These are phyloP conservation scores for Globisporangium megalacanthum DNA, from an alignment of 352 stramenopile genomes.

Conservation along the genomic window DNA sequence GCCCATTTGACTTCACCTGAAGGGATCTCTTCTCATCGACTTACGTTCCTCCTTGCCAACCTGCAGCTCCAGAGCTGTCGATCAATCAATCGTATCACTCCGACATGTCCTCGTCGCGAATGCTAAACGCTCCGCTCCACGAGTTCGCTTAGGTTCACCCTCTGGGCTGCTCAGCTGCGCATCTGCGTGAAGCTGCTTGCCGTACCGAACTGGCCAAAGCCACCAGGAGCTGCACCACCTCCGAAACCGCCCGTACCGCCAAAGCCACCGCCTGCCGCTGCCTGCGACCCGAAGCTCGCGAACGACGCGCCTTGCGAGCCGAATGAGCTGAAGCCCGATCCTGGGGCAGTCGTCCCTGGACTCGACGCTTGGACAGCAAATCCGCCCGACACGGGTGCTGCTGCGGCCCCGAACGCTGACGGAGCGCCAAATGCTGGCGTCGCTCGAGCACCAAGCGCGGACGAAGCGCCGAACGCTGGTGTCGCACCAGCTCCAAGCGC, in stretches of 20 bases:
- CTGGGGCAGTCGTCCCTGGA: slow-evolving; percentile 5
- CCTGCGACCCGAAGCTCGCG: slow-evolving; percentile 25
- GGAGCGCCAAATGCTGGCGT: slow-evolving; percentile 12
- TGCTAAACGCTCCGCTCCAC: no score
- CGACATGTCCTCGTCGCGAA: neutral
- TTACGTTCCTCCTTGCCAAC: neutral
- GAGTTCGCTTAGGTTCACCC: no score
- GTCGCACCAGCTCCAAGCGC: slow-evolving; percentile 26
- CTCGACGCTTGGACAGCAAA: slow-evolving; percentile 10
- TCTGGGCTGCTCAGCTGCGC: slow-evolving; percentile 2
- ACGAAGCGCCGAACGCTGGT: slow-evolving; percentile 50
- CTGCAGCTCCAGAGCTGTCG: no score
- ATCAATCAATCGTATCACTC: neutral
- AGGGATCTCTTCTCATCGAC: neutral
- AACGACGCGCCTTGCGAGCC: slow-evolving; percentile 31
- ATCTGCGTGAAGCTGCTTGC: slow-evolving; percentile 41
- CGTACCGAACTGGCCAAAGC: slow-evolving; percentile 9
- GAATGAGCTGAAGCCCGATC: slow-evolving; percentile 45
- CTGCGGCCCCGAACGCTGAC: slow-evolving; percentile 9
- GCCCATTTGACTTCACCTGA: neutral
- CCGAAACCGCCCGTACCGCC: slow-evolving; percentile 13
- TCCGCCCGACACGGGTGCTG: slow-evolving; percentile 1
- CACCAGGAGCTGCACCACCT: slow-evolving; percentile 1
- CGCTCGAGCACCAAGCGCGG: slow-evolving; percentile 28
- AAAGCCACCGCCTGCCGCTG: slow-evolving; percentile 14